Conservation (phyloP, 495 filamentous ascomycete species). For the Neurospora tetraspora region DNA sequence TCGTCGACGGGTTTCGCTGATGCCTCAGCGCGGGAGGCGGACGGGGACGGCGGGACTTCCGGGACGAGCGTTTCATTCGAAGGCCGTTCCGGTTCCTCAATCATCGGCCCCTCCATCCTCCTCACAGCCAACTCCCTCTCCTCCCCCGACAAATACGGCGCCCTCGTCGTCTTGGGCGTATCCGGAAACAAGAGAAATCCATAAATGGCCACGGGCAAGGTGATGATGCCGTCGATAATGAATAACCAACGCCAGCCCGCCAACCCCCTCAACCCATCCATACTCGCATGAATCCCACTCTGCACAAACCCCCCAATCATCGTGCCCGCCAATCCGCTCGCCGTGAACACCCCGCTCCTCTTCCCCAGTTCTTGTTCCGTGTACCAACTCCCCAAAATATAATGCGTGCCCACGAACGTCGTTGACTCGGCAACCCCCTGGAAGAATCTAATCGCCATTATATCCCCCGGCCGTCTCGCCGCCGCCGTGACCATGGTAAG, state of each 20-base stretch:
- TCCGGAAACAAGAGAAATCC: constrained; percentile 52
- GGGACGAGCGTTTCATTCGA: neutral
- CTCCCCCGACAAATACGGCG: constrained; percentile 33
- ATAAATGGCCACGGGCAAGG: constrained; percentile 48
- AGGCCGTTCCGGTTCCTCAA: too few relatives aligned
- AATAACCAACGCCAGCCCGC: constrained; percentile 61
- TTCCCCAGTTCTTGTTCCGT: constrained; percentile 55
- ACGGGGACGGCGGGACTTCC: neutral
- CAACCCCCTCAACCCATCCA: constrained; percentile 43
- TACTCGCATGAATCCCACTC: constrained; percentile 42
- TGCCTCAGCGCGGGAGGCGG: neutral
- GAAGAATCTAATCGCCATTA: constrained; percentile 62
- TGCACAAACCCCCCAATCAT: constrained; percentile 49
- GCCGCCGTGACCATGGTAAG: constrained; percentile 52
- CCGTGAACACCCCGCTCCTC: constrained; percentile 45
- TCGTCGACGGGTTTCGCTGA: neutral
- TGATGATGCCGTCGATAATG: constrained; percentile 43
- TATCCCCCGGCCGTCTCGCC: constrained; percentile 36
- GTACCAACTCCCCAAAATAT: constrained; percentile 61
- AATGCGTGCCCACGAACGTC: constrained; percentile 55
- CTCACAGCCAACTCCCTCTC: constrained; percentile 38
- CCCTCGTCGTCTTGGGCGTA: constrained; percentile 44
- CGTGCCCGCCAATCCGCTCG: constrained; percentile 40
- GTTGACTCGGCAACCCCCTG: constrained; percentile 50
- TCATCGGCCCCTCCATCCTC: constrained; percentile 6